phyloP scores from a whole-genome alignment of 2,329 filamentous ascomycete genomes.

The Leptographium wingfieldii region DNA sequence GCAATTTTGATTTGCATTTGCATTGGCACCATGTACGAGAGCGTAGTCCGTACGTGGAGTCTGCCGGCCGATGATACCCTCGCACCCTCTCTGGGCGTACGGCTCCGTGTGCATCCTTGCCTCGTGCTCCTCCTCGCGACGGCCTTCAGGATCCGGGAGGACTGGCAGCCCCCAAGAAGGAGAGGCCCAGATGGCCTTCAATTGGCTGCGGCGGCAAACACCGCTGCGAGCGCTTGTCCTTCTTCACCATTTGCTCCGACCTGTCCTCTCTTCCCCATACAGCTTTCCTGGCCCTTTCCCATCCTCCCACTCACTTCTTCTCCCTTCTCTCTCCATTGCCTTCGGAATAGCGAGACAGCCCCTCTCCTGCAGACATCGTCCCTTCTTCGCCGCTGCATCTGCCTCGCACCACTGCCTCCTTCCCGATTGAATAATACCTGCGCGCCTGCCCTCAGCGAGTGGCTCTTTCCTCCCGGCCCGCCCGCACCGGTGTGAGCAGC shows the following conservation, averaged over 20 bases:
- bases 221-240: neutral
- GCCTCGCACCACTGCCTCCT: neutral
- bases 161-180: neutral
- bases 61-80: neutral
- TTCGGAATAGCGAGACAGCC: neutral
- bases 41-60: neutral
- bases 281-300: too few species aligned
- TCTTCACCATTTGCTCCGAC: neutral
- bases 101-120: neutral
- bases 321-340: neutral
- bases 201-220: neutral
- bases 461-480: conserved; percentile 2
- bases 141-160: neutral
- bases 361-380: neutral
- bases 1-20: conserved; percentile 1
- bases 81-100: neutral
- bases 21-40: neutral
- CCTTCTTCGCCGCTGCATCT: conserved; percentile 1
- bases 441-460: conserved; percentile 4
- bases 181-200: neutral
- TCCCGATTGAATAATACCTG: neutral
- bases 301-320: neutral
- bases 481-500: conserved; percentile 7
- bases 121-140: neutral
- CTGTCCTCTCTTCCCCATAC: neutral